Conservation (phyloP, 768 basidiomycete species). For the Termitomyces sp. region DNA sequence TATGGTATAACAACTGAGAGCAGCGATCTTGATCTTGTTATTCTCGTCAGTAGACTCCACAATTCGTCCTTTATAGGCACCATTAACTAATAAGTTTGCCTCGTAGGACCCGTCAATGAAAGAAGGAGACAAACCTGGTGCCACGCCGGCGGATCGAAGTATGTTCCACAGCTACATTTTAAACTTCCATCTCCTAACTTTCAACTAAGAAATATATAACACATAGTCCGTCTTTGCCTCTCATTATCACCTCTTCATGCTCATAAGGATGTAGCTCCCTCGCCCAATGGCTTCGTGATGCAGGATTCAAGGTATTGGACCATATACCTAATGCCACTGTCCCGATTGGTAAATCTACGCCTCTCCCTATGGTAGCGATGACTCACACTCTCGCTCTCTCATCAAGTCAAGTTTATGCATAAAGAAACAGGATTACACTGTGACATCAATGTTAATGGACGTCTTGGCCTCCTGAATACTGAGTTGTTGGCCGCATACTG, state of each 20-base stretch:
- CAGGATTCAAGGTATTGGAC: constrained; percentile 28
- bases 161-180: background rate
- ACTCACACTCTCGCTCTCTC: background rate
- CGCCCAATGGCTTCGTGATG: constrained; percentile 20
- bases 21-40: constrained; percentile 50
- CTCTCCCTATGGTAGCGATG: background rate
- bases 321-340: constrained; percentile 31
- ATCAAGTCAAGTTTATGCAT: constrained; percentile 50
- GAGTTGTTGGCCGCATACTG: constrained; percentile 48
- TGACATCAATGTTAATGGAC: constrained; percentile 63
- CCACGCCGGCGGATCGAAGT: background rate
- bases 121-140: constrained; percentile 13
- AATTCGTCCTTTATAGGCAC: background rate
- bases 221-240: constrained; percentile 4
- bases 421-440: constrained; percentile 33
- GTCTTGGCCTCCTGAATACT: constrained; percentile 49
- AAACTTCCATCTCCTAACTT: background rate
- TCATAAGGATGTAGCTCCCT: constrained; percentile 21
- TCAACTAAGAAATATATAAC: constrained; percentile 23
- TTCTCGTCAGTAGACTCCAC: constrained; percentile 35
- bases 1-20: constrained; percentile 36
- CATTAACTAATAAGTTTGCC: background rate
- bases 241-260: background rate
- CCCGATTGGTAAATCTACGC: constrained; percentile 32
- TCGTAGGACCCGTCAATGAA: constrained; percentile 21